Percentiles rank a stretch among this genome's conserved stretches.
Evolutionary conservation across 345 rosid species (phyloP).

Genomic region (Populus tremula): DNA sequence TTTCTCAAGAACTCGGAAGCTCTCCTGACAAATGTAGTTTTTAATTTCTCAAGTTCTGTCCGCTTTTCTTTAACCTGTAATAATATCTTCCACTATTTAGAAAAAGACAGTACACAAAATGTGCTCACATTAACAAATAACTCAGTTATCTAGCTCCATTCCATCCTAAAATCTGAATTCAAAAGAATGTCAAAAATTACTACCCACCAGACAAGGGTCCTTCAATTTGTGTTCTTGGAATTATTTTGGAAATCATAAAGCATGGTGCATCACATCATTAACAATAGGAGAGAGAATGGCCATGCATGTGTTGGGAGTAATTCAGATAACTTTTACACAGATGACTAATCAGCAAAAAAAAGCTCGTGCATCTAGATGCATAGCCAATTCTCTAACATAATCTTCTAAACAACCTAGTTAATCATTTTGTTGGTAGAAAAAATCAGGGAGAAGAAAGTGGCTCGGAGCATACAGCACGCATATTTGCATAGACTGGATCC

Average conservation of each 20-base stretch:
- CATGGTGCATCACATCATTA: background rate
- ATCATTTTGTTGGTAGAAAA: background rate
- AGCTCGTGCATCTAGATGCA: background rate
- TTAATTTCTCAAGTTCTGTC: constrained; percentile 75
- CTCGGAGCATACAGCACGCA: constrained; percentile 72
- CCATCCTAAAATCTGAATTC: background rate
- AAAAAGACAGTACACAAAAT: background rate
- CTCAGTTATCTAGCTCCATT: background rate
- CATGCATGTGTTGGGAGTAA: background rate
- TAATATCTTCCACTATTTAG: constrained; percentile 7
- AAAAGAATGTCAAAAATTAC: background rate
- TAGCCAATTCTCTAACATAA: background rate
- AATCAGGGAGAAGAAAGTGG: constrained; percentile 11
- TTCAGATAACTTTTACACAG: background rate
- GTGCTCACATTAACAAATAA: background rate
- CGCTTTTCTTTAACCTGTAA: constrained; percentile 83
- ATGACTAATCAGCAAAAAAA: background rate
- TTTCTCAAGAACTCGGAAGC: constrained; percentile 96
- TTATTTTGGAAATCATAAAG: background rate
- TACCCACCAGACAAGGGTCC: background rate
- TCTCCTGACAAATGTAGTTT: constrained; percentile 75
- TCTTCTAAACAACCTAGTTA: background rate
- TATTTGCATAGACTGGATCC: constrained; percentile 74
- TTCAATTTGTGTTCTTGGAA: background rate
- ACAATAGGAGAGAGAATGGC: background rate